These are phyloP conservation scores for Trematosphaeria pertusa DNA, from an alignment of 2,329 filamentous ascomycete genomes.

Conservation along the genomic window DNA sequence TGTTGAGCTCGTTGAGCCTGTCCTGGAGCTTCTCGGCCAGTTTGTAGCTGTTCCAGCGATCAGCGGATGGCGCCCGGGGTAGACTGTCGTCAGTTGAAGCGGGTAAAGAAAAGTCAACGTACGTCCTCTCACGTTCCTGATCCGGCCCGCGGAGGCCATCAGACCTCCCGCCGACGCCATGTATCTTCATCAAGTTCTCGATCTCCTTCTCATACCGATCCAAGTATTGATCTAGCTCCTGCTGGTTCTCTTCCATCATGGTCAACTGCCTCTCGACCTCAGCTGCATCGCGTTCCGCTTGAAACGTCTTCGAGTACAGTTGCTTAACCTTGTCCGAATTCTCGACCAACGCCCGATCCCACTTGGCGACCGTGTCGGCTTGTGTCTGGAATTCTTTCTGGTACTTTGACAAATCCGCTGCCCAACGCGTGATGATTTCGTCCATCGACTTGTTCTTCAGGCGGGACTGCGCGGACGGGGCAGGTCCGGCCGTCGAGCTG, in stretches of 20 bases:
- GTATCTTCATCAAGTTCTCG: constrained; percentile 89
- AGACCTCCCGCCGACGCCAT: constrained; percentile 66
- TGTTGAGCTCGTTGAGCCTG: constrained; percentile 90
- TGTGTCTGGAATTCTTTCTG: constrained; percentile 96
- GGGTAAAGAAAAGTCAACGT: constrained; percentile 40
- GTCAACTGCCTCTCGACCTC: constrained; percentile 93
- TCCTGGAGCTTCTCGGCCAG: constrained; percentile 92
- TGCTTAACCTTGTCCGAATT: constrained; percentile 96
- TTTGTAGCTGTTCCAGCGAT: constrained; percentile 68
- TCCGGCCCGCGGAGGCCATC: constrained; percentile 86
- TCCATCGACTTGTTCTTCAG: constrained; percentile 99
- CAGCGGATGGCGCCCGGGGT: constrained; percentile 21
- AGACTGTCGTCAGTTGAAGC: not conserved
- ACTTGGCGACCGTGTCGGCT: constrained; percentile 82
- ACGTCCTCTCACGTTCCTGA: constrained; percentile 93
- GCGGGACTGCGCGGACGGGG: constrained; percentile 80
- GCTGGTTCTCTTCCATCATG: constrained; percentile 89
- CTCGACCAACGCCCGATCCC: constrained; percentile 91
- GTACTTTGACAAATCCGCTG: constrained; percentile 91
- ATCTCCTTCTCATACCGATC: constrained; percentile 92
- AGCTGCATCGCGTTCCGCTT: constrained; percentile 89
- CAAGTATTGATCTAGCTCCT: constrained; percentile 86
- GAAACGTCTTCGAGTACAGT: constrained; percentile 88
- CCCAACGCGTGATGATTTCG: constrained; percentile 97
- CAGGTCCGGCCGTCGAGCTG: constrained; percentile 79